Evolutionary conservation across 192 early-diverging fungal species (phyloP), one percentile per base, ranked within the genome.

Genomic region (Backusella tuberculispora): DNA sequence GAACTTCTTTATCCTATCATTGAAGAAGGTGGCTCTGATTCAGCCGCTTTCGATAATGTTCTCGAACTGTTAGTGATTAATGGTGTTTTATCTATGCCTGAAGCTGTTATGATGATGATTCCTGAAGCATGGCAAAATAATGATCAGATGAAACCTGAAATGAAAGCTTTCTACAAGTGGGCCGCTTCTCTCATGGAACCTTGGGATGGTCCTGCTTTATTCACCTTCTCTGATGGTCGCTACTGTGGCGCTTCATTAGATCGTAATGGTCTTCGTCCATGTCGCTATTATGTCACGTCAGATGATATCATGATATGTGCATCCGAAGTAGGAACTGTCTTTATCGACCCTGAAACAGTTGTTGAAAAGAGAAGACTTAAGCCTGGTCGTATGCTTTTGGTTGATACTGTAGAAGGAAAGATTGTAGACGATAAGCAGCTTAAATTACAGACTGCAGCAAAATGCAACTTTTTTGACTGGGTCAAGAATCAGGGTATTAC

Each of bases 71-170:
- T 99, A 7, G 92, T 98, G 40, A 91, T 93, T 74, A 97, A 96
- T 82, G 95, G 95, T 73, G 94, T 90, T 46, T 79, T 98, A 64
- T 87, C 94, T 34, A 85, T 99, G 76, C 96, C 98, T 69, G 95
- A 99, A 78, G 95, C 95, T 42, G 93, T 99, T 66, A 98, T 98
- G 95, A 94, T 98, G 85, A 97, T 99, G 97, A 91, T 98, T 80
- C 98, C 98, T 56, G 98, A 99, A 81, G 96, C 98, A 8, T 98
- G 96, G 96, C 95, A 98, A 83, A 95, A 95, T 80, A 93, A 96
- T 78, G 83, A 87, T 44, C 81, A 83, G 68, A 96, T 96, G 90
- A 92, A 90, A 66, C 88, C 92, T 10, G 94, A 93, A 37, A 96
- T 97, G 88, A 88, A 92, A 44, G 92, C 95, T 14, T 99, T 98